Evolutionary conservation across 164 flowering plant genomes (phyloP).

Genomic region (Umbilicus rupestris): DNA sequence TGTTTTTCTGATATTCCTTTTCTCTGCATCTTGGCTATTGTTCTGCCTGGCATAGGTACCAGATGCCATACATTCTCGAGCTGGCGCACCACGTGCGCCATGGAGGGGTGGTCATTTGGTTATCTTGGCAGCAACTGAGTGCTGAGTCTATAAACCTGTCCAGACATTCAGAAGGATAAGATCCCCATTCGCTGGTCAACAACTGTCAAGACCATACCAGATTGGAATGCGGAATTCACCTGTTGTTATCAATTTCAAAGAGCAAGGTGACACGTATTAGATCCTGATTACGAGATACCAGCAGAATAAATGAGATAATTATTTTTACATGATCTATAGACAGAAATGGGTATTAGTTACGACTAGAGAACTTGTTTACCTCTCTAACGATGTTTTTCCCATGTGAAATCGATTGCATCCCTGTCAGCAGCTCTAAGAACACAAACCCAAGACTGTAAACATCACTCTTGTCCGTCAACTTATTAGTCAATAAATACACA

Average conservation of each 20-base stretch:
- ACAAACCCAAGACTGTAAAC: constrained; percentile 76
- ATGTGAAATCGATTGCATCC: constrained; percentile 57
- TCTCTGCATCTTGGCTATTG: constrained; percentile 7
- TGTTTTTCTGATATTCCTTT: constrained; percentile 9
- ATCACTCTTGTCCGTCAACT: constrained; percentile 71
- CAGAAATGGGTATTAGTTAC: background rate
- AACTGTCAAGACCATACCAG: constrained; percentile 45
- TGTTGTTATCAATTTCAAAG: constrained; percentile 8
- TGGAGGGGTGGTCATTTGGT: constrained; percentile 43
- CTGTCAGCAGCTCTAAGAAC: constrained; percentile 58
- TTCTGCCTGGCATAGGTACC: constrained; percentile 30
- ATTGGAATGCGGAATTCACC: constrained; percentile 41
- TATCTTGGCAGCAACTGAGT: constrained; percentile 52
- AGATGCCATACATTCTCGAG: constrained; percentile 44
- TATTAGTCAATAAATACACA: constrained; percentile 60
- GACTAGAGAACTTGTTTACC: constrained; percentile 22
- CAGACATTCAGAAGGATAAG: constrained; percentile 50
- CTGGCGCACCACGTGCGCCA: constrained; percentile 56
- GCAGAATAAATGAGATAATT: background rate
- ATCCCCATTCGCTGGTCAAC: constrained; percentile 46
- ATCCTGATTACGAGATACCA: too few relatives aligned
- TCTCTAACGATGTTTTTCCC: constrained; percentile 71
- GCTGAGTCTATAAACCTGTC: constrained; percentile 46
- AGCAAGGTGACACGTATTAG: background rate
- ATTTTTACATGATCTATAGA: background rate